These are phyloP conservation scores for Arachnomyces sp. DNA, from an alignment of 2,329 filamentous ascomycete species.

Conservation along the genomic window DNA sequence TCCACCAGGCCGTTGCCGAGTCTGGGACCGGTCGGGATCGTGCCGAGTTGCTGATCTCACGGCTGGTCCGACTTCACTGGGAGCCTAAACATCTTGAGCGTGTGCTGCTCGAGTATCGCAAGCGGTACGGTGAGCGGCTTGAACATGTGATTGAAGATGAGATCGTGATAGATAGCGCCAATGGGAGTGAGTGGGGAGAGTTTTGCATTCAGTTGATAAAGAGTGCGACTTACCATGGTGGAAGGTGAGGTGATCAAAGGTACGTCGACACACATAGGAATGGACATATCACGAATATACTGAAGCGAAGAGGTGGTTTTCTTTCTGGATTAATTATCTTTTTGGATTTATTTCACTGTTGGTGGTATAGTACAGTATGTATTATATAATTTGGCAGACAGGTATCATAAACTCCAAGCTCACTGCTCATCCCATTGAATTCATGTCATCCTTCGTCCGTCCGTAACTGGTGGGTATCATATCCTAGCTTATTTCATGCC, in stretches of 20 bases:
- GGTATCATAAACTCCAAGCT: too few species aligned
- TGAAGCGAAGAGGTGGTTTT: too few species aligned
- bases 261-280: too few species aligned
- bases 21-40: constrained; percentile 63
- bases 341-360: too few species aligned
- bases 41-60: constrained; percentile 77
- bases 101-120: constrained; percentile 70
- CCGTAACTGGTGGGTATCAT: too few species aligned
- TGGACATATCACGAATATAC: too few species aligned
- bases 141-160: constrained; percentile 71
- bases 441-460: too few species aligned
- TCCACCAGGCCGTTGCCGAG: constrained; percentile 79
- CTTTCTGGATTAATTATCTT: too few species aligned
- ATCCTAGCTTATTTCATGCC: constrained; percentile 20
- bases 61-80: constrained; percentile 88
- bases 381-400: too few species aligned
- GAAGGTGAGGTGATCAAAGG: not conserved
- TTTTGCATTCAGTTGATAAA: constrained; percentile 60
- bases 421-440: too few species aligned
- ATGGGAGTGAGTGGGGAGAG: constrained; percentile 55
- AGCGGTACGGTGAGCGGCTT: constrained; percentile 66
- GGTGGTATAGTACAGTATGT: too few species aligned
- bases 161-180: constrained; percentile 48
- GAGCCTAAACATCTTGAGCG: constrained; percentile 70
- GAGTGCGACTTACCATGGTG: constrained; percentile 21